Percentiles rank a stretch among this genome's conserved stretches.
Evolutionary conservation across 441 rosid genomes (phyloP).

Genomic region (Gossypium schwendimanii): DNA sequence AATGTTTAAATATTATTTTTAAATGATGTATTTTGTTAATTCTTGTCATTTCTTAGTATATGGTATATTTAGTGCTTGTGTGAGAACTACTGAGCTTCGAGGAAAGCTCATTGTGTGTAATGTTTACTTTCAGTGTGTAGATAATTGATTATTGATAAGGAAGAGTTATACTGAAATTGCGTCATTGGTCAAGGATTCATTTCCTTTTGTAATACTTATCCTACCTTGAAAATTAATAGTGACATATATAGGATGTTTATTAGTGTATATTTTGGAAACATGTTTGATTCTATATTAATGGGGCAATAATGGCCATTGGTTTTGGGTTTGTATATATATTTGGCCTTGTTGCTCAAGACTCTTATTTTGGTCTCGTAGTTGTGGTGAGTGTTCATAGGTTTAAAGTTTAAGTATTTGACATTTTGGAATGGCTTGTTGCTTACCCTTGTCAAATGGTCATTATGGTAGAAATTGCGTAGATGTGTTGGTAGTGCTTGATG

Average conservation of each 20-base stretch:
- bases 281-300: background rate
- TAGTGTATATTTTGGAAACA: background rate
- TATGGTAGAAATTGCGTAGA: background rate
- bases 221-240: background rate
- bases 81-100: background rate
- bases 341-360: background rate
- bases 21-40: background rate
- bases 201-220: background rate
- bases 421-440: background rate
- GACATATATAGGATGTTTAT: background rate
- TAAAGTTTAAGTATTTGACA: background rate
- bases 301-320: background rate
- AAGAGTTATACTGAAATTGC: background rate
- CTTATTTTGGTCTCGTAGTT: background rate
- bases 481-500: background rate
- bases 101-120: background rate
- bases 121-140: background rate
- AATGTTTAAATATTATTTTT: too few species aligned
- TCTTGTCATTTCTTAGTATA: background rate
- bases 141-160: background rate
- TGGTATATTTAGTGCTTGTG: background rate
- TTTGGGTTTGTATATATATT: background rate
- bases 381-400: background rate
- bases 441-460: background rate
- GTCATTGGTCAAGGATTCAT: background rate